A percentile compares a stretch with the other conserved stretches of the same genome.
These are phyloP conservation scores for Pseudogymnoascus sp. DNA, from an alignment of 2,329 filamentous ascomycete species.

Conservation along the genomic window DNA sequence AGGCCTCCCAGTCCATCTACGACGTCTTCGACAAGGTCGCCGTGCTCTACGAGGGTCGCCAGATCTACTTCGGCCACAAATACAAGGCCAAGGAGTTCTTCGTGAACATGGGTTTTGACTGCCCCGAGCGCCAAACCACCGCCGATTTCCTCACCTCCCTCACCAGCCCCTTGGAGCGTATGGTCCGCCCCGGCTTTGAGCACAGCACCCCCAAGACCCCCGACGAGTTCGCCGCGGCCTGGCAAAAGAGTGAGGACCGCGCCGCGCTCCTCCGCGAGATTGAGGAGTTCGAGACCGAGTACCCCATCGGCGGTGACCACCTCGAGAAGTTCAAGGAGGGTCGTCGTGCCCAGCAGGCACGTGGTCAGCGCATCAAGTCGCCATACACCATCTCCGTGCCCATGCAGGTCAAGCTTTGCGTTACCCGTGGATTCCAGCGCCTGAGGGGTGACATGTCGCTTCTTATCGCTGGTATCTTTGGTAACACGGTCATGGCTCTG, in stretches of 20 bases:
- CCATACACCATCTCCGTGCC: conserved; percentile 73
- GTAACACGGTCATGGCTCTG: conserved; percentile 44
- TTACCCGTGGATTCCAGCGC: conserved; percentile 73
- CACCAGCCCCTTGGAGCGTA: conserved; percentile 52
- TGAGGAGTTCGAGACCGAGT: conserved; percentile 41
- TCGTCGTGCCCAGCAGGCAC: conserved; percentile 26
- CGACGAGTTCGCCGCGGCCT: conserved; percentile 47
- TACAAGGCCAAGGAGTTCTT: conserved; percentile 62
- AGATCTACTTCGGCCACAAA: conserved; percentile 62
- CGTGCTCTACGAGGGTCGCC: conserved; percentile 59
- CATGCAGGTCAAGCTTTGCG: conserved; percentile 71
- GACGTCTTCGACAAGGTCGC: conserved; percentile 63
- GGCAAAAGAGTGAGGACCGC: conserved; percentile 39
- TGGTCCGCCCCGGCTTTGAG: conserved; percentile 49
- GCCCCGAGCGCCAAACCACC: conserved; percentile 48
- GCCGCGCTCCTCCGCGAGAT: conserved; percentile 40
- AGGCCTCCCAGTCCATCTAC: conserved; percentile 62
- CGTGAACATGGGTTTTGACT: conserved; percentile 61
- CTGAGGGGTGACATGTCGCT: conserved; percentile 68
- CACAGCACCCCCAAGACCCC: conserved; percentile 46
- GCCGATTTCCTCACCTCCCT: conserved; percentile 72
- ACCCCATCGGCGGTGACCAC: conserved; percentile 25
- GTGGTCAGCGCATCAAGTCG: conserved; percentile 53
- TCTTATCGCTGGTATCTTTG: conserved; percentile 41
- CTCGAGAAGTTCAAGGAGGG: conserved; percentile 35